Conservation (phyloP, 2,329 filamentous ascomycete genomes). For the Fusarium torreyae region DNA sequence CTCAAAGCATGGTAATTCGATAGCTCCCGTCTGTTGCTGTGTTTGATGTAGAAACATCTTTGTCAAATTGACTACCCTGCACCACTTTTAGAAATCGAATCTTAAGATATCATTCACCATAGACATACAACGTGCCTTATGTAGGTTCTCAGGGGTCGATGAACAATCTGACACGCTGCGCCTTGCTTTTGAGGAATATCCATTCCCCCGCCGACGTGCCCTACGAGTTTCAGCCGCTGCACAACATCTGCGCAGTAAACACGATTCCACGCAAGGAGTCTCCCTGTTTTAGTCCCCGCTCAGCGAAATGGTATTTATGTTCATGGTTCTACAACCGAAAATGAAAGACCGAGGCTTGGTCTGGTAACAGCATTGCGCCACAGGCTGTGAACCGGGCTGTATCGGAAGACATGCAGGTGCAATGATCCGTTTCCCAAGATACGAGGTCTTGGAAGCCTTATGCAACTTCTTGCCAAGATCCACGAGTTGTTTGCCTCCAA, state of each 20-base stretch:
- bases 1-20: neutral
- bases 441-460: too few species aligned
- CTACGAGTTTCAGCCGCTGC: constrained; percentile 10
- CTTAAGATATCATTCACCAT: neutral
- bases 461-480: too few species aligned
- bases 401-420: neutral
- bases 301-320: neutral
- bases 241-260: constrained; percentile 9
- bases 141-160: too few species aligned
- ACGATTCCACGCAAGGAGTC: constrained; percentile 22
- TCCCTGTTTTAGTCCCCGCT: constrained; percentile 19
- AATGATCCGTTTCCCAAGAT: too few species aligned
- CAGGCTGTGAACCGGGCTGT: neutral
- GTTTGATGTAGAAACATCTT: neutral
- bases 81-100: neutral
- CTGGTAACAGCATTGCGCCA: too few species aligned
- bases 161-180: too few species aligned
- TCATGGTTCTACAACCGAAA: neutral
- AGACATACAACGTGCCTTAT: too few species aligned
- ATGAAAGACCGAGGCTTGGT: neutral
- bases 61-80: neutral
- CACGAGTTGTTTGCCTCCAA: too few species aligned
- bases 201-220: neutral
- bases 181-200: neutral
- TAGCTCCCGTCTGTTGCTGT: too few species aligned